A percentile compares a stretch with the other conserved stretches of the same genome.
phyloP scores from a whole-genome alignment of 306 rosid genomes.

The Ochetophila trinervis region DNA sequence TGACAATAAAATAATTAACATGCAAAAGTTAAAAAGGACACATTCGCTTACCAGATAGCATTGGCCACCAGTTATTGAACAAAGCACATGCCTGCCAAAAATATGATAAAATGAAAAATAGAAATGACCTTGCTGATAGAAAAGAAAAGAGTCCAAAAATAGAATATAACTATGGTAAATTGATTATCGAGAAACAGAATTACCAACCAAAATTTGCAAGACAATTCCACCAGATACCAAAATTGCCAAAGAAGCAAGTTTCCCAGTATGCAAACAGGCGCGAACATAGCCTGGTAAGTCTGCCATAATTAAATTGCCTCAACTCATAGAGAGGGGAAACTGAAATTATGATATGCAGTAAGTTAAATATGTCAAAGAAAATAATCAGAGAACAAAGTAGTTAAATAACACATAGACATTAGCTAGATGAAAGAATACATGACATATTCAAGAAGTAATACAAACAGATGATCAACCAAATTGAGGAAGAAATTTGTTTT shows the following conservation, averaged over 20 bases:
- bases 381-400: constrained; percentile 4
- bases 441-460: no score
- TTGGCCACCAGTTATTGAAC: constrained; percentile 98
- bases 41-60: constrained; percentile 67
- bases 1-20: background rate
- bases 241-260: constrained; percentile 72
- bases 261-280: constrained; percentile 67
- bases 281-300: constrained; percentile 71
- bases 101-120: constrained; percentile 21
- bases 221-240: constrained; percentile 86
- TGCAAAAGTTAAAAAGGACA: background rate
- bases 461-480: no score
- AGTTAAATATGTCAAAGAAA: constrained; percentile 6
- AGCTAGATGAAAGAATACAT: background rate
- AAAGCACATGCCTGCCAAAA: constrained; percentile 83
- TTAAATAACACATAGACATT: background rate
- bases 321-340: constrained; percentile 41
- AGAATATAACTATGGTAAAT: background rate
- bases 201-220: constrained; percentile 80
- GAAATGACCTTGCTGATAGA: background rate
- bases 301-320: constrained; percentile 60
- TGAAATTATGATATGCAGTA: constrained; percentile 27
- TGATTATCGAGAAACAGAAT: constrained; percentile 13
- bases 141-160: background rate
- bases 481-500: no score